Conservation (phyloP, 2,329 filamentous ascomycete species). For the Neocatenulostroma microsporum region DNA sequence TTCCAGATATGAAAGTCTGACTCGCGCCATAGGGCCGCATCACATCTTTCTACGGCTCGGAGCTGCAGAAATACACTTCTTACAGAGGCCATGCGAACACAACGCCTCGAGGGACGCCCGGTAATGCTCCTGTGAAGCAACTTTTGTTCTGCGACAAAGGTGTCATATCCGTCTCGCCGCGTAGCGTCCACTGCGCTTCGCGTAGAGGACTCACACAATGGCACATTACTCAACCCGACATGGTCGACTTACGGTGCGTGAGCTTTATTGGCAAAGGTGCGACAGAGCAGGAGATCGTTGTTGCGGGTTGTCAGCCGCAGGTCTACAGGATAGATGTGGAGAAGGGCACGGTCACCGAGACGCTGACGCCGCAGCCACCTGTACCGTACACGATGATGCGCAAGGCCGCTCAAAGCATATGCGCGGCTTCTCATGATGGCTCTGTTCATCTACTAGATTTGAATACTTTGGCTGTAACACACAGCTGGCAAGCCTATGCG, state of each 20-base stretch:
- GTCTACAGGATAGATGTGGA: slow-evolving; percentile 73
- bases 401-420: slow-evolving; percentile 75
- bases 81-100: slow-evolving; percentile 65
- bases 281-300: slow-evolving; percentile 63
- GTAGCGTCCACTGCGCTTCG: slow-evolving; percentile 80
- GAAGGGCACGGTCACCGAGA: slow-evolving; percentile 39
- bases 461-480: slow-evolving; percentile 66
- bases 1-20: no score
- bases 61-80: slow-evolving; percentile 83
- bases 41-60: slow-evolving; percentile 76
- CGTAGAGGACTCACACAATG: slow-evolving; percentile 77
- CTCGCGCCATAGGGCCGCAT: slow-evolving; percentile 61
- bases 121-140: slow-evolving; percentile 74
- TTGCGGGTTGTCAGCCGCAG: slow-evolving; percentile 74
- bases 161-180: slow-evolving; percentile 73
- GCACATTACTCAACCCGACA: slow-evolving; percentile 71
- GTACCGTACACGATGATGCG: slow-evolving; percentile 87
- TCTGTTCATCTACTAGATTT: slow-evolving; percentile 81
- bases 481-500: slow-evolving; percentile 83
- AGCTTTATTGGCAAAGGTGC: slow-evolving; percentile 84
- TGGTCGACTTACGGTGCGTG: slow-evolving; percentile 89
- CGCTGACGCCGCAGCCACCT: slow-evolving; percentile 20
- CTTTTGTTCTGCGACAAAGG: slow-evolving; percentile 87
- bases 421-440: slow-evolving; percentile 77
- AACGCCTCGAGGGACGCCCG: slow-evolving; percentile 19